Conservation (phyloP, 805 yeast species). For the Kodamaea kaohsiungensis region DNA sequence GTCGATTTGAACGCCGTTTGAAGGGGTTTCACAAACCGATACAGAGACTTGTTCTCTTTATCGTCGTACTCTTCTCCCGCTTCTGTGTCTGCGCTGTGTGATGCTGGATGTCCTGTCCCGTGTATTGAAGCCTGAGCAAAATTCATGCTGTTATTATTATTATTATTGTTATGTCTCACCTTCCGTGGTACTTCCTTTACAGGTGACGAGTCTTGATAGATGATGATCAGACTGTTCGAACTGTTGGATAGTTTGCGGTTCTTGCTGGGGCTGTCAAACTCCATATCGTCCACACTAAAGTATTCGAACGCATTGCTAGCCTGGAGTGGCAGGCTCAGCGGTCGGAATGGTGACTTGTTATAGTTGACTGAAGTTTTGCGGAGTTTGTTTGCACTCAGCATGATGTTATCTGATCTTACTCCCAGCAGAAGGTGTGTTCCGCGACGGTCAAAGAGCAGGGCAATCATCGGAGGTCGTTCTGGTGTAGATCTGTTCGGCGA, state of each 20-base stretch:
- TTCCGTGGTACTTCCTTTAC: conserved; percentile 3
- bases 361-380: conserved; percentile 15
- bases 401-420: not conserved
- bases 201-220: conserved; percentile 25
- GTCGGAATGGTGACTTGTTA: conserved; percentile 16
- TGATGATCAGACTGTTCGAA: conserved; percentile 20
- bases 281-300: conserved; percentile 29
- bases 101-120: not conserved
- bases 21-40: conserved; percentile 75
- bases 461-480: conserved; percentile 12
- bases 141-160: not conserved
- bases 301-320: conserved; percentile 19
- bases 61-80: conserved; percentile 23
- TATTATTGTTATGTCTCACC: conserved; percentile 2
- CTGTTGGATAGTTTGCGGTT: conserved; percentile 25
- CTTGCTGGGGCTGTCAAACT: conserved; percentile 32
- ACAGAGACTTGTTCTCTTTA: conserved; percentile 44
- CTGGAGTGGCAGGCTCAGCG: conserved; percentile 13
- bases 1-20: conserved; percentile 81
- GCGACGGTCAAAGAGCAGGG: conserved; percentile 1
- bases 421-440: not conserved
- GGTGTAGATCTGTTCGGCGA: conserved; percentile 29
- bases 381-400: conserved; percentile 10
- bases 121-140: conserved; percentile 4
- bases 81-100: not conserved